Evolutionary conservation across 805 yeast genomes (phyloP), one percentile per base, ranked within the genome.

Genomic region (Candida ipomoeae): DNA sequence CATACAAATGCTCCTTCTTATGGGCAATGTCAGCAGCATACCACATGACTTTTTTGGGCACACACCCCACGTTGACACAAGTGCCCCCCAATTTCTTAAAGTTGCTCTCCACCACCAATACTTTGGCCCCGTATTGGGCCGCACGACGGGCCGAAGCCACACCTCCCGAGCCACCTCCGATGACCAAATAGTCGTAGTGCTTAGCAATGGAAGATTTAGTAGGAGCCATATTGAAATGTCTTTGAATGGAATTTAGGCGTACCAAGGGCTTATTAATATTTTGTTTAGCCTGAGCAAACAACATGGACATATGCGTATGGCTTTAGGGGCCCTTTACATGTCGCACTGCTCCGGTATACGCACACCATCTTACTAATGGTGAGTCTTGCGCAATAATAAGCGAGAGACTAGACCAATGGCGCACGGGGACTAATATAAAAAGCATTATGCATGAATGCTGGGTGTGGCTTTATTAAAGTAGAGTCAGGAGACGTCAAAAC

Each of bases 121-220:
- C 85, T 59, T 89, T 89, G 23, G 95, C 96, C 23, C 99, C 99
- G 60, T 91, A 82, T 32, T 82, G 79, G 35, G 98, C 97, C 11
- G 99, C 98, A 62, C 98, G 83, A 69, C 99, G 84, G 14, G 97
- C 95, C 18, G 95, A 84, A n/a, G 99, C 97, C 41, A 94, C 97
- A 59, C 99, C 99, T 43, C 98, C 99, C 35, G 97, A 89, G 13
- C 99, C 99, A 51, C 99, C 99, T 47, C 99, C 99, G 58, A 94
- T 94, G 51, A 94, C 99, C 46, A 94, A 74, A 66, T 88, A 92
- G 63, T 94, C 90, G 77, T 83, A 94, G 66, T 89, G 92, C 46
- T 72, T 65, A 21, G 61, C 50, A 26, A 64, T 46, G 23, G 64
- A 49, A n/a, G 53, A 48, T 45, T 65, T 50, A 61, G 75, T 35